A percentile compares a stretch with the other conserved stretches of the same genome.
Conservation (phyloP, 805 yeast species). For the Candida stauntonica region DNA sequence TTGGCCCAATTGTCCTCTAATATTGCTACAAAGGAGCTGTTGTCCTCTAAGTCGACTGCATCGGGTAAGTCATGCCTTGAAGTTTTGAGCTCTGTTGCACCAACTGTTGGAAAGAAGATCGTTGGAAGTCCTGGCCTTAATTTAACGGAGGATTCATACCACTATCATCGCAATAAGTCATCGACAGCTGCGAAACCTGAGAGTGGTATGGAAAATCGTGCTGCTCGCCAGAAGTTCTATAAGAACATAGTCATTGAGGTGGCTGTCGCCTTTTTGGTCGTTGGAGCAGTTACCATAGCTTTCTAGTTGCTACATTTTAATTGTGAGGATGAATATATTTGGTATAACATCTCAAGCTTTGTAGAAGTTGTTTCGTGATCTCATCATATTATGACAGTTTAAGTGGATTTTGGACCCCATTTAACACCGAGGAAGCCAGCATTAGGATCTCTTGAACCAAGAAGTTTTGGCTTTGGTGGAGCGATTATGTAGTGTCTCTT, state of each 20-base stretch:
- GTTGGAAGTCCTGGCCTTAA: too few species aligned
- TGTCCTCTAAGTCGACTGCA: slow-evolving; percentile 7
- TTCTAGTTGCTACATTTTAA: too few species aligned
- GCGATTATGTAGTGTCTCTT: slow-evolving; percentile 65
- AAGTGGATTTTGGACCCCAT: slow-evolving; percentile 77
- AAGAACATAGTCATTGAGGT: slow-evolving; percentile 6
- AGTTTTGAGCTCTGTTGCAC: slow-evolving; percentile 5
- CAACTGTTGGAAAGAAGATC: not conserved
- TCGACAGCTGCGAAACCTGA: too few species aligned
- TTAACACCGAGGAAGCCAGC: slow-evolving; percentile 73
- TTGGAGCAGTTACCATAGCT: slow-evolving; percentile 2
- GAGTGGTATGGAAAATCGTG: slow-evolving; percentile 7
- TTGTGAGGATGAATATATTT: not conserved
- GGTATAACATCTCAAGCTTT: not conserved
- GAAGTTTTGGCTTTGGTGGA: slow-evolving; percentile 49
- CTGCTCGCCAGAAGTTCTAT: slow-evolving; percentile 9
- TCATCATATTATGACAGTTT: not conserved
- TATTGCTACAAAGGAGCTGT: slow-evolving; percentile 6
- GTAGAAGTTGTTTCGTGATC: too few species aligned
- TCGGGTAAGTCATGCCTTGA: slow-evolving; percentile 21
- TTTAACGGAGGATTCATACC: too few species aligned
- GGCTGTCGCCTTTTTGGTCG: slow-evolving; percentile 6
- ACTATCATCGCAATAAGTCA: not conserved
- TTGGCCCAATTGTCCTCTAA: slow-evolving; percentile 16
- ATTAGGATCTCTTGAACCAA: slow-evolving; percentile 32